These are phyloP conservation scores for Schizonepeta tenuifolia DNA, from an alignment of 257 asterid species.

Conservation along the genomic window DNA sequence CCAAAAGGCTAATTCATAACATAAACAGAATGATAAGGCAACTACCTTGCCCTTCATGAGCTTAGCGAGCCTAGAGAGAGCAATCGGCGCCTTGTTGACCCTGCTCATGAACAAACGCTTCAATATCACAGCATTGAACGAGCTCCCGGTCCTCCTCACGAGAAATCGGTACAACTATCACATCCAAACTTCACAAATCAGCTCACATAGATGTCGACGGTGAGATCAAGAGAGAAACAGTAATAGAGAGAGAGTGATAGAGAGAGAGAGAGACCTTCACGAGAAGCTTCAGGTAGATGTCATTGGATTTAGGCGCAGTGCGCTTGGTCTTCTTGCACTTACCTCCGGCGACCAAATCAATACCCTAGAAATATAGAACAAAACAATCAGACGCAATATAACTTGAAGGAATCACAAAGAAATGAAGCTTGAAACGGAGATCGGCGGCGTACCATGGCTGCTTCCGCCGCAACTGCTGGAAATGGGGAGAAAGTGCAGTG, in stretches of 20 bases:
- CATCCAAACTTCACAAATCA: constrained; percentile 23
- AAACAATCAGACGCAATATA: neutral
- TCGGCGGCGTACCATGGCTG: constrained; percentile 42
- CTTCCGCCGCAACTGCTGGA: constrained; percentile 36
- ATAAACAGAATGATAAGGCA: neutral
- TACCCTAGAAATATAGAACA: constrained; percentile 54
- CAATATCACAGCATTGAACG: constrained; percentile 73
- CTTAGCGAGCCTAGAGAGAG: constrained; percentile 65
- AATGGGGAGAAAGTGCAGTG: neutral
- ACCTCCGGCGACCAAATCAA: constrained; percentile 92
- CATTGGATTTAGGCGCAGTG: constrained; percentile 77
- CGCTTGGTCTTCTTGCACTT: constrained; percentile 89
- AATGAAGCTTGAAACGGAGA: neutral
- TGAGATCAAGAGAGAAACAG: too few species aligned
- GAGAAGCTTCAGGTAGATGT: constrained; percentile 73
- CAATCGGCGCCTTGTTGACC: constrained; percentile 70
- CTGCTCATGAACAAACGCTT: constrained; percentile 79
- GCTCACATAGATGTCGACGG: neutral
- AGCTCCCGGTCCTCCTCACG: constrained; percentile 74
- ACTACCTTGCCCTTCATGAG: constrained; percentile 64
- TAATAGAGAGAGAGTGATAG: neutral
- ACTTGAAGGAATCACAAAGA: neutral
- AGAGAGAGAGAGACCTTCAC: constrained; percentile 53
- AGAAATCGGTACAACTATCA: constrained; percentile 67
- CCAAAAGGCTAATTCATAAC: neutral